Conservation (phyloP, 805 yeast species). For the Lachancea waltii region DNA sequence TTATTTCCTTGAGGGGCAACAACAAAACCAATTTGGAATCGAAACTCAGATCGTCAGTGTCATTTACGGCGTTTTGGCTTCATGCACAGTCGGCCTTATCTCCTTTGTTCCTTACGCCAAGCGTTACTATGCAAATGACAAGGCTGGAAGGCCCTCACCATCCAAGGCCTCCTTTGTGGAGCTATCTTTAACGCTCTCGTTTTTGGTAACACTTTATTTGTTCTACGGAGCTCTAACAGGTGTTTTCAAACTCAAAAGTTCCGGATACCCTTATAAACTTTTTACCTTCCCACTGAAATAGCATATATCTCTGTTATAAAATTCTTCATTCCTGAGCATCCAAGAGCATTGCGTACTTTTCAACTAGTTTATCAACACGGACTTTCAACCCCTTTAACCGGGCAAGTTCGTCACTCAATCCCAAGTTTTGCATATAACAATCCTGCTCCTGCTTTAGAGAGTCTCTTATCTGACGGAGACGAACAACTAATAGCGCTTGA, state of each 20-base stretch:
- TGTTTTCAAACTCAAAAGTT: conserved; percentile 63
- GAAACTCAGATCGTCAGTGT: conserved; percentile 85
- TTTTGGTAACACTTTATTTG: conserved; percentile 43
- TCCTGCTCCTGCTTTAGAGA: conserved; percentile 21
- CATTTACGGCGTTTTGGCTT: conserved; percentile 61
- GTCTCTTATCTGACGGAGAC: conserved; percentile 20
- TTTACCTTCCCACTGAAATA: conserved; percentile 29
- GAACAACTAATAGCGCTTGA: conserved; percentile 26
- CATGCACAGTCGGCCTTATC: conserved; percentile 51
- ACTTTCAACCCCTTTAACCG: conserved; percentile 14
- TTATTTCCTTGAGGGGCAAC: conserved; percentile 56
- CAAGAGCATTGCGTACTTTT: conserved; percentile 10
- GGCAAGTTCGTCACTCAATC: conserved; percentile 7
- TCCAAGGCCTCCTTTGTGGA: conserved; percentile 32
- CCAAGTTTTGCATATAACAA: conserved; percentile 14
- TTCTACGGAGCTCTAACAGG: conserved; percentile 57
- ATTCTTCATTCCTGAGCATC: conserved; percentile 4
- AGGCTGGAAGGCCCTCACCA: conserved; percentile 31
- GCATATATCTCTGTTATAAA: neutral
- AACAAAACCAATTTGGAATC: conserved; percentile 71
- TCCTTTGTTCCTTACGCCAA: conserved; percentile 44
- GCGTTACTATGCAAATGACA: conserved; percentile 26
- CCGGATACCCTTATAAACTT: conserved; percentile 71
- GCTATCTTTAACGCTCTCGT: conserved; percentile 41
- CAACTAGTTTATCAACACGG: conserved; percentile 11